These are phyloP conservation scores for Penicillium corylophilum DNA, from an alignment of 2,329 filamentous ascomycete species.

Conservation along the genomic window DNA sequence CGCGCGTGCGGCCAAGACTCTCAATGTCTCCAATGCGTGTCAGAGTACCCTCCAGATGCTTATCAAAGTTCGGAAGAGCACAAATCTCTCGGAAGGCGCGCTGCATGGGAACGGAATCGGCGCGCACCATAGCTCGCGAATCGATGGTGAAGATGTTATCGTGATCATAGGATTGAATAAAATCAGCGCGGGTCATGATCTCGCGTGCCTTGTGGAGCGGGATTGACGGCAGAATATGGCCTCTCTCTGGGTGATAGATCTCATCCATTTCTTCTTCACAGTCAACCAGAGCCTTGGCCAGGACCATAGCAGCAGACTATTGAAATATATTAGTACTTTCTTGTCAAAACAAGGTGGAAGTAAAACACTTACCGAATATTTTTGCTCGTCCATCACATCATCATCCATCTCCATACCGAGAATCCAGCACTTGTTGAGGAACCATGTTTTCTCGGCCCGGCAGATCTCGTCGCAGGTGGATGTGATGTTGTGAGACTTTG, in stretches of 20 bases:
- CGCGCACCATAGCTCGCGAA: constrained; percentile 78
- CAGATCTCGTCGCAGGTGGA: constrained; percentile 72
- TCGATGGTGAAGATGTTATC: constrained; percentile 96
- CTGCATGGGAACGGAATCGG: constrained; percentile 95
- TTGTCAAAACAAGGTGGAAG: neutral
- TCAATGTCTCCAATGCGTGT: constrained; percentile 90
- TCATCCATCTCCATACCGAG: constrained; percentile 81
- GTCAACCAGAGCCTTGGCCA: constrained; percentile 88
- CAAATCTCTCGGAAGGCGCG: constrained; percentile 86
- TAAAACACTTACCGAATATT: constrained; percentile 72
- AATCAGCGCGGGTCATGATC: constrained; percentile 94
- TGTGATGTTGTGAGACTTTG: constrained; percentile 81
- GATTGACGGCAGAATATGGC: constrained; percentile 76
- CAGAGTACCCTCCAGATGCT: constrained; percentile 78
- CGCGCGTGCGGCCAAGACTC: constrained; percentile 86
- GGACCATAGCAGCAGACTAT: constrained; percentile 85
- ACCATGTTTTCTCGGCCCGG: constrained; percentile 72
- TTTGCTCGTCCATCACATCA: constrained; percentile 97
- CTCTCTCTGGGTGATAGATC: constrained; percentile 64
- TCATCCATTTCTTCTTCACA: constrained; percentile 63
- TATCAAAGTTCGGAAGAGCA: constrained; percentile 70
- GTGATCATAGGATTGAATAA: constrained; percentile 88
- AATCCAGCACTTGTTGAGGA: constrained; percentile 76
- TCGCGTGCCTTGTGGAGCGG: constrained; percentile 80
- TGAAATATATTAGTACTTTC: constrained; percentile 17